These are phyloP conservation scores for Septoria linicola DNA, from an alignment of 2,329 filamentous ascomycete species.

Conservation along the genomic window DNA sequence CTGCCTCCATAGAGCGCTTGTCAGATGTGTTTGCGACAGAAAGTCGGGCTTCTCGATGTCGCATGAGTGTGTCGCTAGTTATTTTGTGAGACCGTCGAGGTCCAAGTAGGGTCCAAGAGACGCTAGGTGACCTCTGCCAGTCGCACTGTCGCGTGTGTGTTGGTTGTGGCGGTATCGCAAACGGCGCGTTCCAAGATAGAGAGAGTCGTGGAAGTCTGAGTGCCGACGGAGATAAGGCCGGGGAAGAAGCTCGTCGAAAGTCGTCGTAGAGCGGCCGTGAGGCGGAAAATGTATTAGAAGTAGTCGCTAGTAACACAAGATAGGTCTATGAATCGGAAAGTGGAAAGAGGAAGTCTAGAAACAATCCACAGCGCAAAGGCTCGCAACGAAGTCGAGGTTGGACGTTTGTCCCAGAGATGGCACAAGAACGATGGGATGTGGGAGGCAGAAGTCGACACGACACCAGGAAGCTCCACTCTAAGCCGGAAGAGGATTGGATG, in stretches of 20 bases:
- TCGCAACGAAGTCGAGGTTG: conserved; percentile 20
- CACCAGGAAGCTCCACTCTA: neutral
- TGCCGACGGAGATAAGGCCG: conserved; percentile 22
- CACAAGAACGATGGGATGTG: conserved; percentile 14
- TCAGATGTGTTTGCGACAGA: conserved; percentile 28
- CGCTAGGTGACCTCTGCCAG: conserved; percentile 6
- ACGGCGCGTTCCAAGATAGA: conserved; percentile 13
- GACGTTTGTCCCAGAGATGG: conserved; percentile 17
- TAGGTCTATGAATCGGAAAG: conserved; percentile 18
- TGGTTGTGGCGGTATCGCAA: conserved; percentile 3
- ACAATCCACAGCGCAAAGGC: conserved; percentile 9
- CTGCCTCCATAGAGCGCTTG: conserved; percentile 31
- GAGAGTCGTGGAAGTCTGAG: conserved; percentile 5
- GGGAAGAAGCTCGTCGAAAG: conserved; percentile 13
- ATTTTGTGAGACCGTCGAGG: conserved; percentile 13
- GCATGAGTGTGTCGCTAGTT: conserved; percentile 23
- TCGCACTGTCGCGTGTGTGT: neutral
- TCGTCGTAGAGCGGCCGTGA: conserved; percentile 7
- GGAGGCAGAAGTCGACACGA: conserved; percentile 20
- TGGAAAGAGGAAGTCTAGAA: conserved; percentile 18
- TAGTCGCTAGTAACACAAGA: conserved; percentile 29
- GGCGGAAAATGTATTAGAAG: conserved; percentile 17
- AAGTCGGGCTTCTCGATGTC: conserved; percentile 19
- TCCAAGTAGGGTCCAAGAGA: conserved; percentile 4
- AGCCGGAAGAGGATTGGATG: neutral